Evolutionary conservation across 208 protist genomes (phyloP).

Genomic region (Leishmania gerbilli): DNA sequence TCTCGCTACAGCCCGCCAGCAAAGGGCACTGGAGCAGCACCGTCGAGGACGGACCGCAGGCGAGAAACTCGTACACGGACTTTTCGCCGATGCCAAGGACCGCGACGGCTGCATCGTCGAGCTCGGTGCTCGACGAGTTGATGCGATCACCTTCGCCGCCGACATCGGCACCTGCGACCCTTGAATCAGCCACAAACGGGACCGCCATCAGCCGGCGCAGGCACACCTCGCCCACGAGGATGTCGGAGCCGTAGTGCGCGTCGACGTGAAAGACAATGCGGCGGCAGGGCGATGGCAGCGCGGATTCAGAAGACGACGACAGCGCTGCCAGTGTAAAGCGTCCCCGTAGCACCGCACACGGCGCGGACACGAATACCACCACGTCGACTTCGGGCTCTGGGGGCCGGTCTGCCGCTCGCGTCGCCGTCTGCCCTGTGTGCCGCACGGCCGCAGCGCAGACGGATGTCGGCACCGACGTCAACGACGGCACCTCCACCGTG

Average conservation of each 20-base stretch:
- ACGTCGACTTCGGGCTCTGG: slow-evolving; percentile 6
- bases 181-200: slow-evolving; percentile 8
- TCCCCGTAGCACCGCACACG: slow-evolving; percentile 18
- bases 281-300: neutral
- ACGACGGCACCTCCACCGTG: slow-evolving; percentile 42
- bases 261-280: slow-evolving; percentile 4
- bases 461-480: slow-evolving; percentile 43
- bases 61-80: slow-evolving; percentile 45
- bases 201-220: slow-evolving; percentile 21
- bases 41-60: slow-evolving; percentile 26
- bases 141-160: neutral
- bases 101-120: slow-evolving; percentile 1
- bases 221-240: slow-evolving; percentile 20
- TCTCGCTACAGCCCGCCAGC: slow-evolving; percentile 26
- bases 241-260: slow-evolving; percentile 12
- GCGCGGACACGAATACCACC: slow-evolving; percentile 21
- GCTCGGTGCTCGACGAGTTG: neutral
- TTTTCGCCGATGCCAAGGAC: slow-evolving; percentile 54
- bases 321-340: slow-evolving; percentile 12
- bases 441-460: slow-evolving; percentile 33
- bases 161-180: neutral
- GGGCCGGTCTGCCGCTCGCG: neutral
- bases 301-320: neutral
- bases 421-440: neutral
- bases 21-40: slow-evolving; percentile 52